phyloP scores from a whole-genome alignment of 2,329 filamentous ascomycete genomes.

The Neoscytalidium dimidiatum region DNA sequence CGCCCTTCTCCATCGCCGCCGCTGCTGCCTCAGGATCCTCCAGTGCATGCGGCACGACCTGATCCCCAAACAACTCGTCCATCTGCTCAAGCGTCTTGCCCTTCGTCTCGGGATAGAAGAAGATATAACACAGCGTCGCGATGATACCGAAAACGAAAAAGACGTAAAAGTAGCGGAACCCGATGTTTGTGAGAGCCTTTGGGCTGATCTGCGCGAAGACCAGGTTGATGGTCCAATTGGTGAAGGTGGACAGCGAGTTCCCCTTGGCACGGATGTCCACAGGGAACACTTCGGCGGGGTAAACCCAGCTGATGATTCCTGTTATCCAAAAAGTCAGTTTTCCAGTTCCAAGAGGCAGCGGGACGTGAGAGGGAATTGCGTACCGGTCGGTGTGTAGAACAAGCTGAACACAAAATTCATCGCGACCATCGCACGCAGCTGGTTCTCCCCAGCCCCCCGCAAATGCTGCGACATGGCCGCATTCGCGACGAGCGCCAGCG shows the following conservation, averaged over 20 bases:
- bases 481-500: conserved; percentile 29
- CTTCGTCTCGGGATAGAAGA: conserved; percentile 37
- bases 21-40: conserved; percentile 34
- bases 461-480: conserved; percentile 43
- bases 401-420: conserved; percentile 28
- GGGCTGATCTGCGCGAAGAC: conserved; percentile 55
- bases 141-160: conserved; percentile 44
- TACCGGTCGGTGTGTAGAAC: conserved; percentile 56
- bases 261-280: conserved; percentile 45
- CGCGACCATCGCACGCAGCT: conserved; percentile 47
- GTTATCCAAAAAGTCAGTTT: conserved; percentile 53
- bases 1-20: conserved; percentile 28
- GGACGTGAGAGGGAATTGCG: conserved; percentile 45
- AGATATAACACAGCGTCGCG: conserved; percentile 36
- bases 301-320: conserved; percentile 51
- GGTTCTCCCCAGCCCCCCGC: conserved; percentile 35
- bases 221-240: conserved; percentile 50
- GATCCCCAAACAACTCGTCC: conserved; percentile 40
- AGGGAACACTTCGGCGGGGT: conserved; percentile 51
- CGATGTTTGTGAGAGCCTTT: conserved; percentile 20
- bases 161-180: conserved; percentile 55
- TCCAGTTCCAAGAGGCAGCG: conserved; percentile 57
- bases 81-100: conserved; percentile 38
- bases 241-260: conserved; percentile 47
- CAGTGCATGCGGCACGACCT: conserved; percentile 39